Conservation (phyloP, 2,329 filamentous ascomycete species). For the Ciborinia camelliae region DNA sequence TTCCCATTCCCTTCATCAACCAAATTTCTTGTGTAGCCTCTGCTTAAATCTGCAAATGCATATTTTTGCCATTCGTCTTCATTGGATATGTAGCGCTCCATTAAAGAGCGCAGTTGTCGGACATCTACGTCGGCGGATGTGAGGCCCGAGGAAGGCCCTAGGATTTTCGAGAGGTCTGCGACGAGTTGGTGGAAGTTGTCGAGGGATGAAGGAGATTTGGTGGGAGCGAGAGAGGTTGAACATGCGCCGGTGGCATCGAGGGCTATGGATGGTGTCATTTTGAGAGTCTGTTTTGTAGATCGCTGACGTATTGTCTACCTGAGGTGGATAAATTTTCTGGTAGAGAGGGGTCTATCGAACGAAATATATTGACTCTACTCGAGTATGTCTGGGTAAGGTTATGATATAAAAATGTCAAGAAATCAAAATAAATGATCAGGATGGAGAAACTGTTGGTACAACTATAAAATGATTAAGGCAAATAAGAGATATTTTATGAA, state of each 20-base stretch:
- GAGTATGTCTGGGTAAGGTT: neutral
- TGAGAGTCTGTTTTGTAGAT: neutral
- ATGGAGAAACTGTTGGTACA: neutral
- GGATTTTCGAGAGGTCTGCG: slow-evolving; percentile 64
- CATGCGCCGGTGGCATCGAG: slow-evolving; percentile 3
- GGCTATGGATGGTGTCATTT: slow-evolving; percentile 16
- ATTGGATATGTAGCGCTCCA: slow-evolving; percentile 69
- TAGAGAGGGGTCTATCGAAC: neutral
- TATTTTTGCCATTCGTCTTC: slow-evolving; percentile 71
- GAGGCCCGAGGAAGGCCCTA: slow-evolving; percentile 79
- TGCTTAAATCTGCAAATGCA: slow-evolving; percentile 66
- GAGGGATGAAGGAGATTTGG: slow-evolving; percentile 33
- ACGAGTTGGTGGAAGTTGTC: slow-evolving; percentile 68
- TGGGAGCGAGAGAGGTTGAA: neutral
- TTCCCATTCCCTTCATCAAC: slow-evolving; percentile 83
- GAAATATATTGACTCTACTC: neutral
- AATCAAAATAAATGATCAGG: neutral
- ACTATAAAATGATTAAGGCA: neutral
- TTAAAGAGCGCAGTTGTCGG: slow-evolving; percentile 64
- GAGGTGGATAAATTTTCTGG: neutral
- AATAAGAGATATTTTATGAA: neutral
- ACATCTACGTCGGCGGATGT: slow-evolving; percentile 80
- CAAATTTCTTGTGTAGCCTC: slow-evolving; percentile 80
- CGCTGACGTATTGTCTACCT: neutral
- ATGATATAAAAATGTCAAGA: neutral